Evolutionary conservation across 805 yeast genomes (phyloP), one percentile per base, ranked within the genome.

Genomic region (Yamadazyma ubonensis): DNA sequence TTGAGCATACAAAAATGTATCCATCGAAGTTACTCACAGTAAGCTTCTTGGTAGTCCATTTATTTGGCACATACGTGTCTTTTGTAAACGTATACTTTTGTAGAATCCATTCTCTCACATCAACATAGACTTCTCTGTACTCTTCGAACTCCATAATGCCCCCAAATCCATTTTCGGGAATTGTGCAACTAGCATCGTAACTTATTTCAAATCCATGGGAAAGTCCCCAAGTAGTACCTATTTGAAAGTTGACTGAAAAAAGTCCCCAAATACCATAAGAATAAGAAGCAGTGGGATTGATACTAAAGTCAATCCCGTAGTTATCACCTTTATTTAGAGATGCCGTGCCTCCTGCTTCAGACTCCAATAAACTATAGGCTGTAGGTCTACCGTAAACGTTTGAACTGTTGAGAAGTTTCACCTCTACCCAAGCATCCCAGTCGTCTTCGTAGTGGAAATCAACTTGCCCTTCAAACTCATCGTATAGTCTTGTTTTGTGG

Each of bases 141-240:
- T 31, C 36, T 26, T 44, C 48, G 27, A 44, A 47, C 14, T 37
- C 27, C 31, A 38, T 44, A 16, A 47, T n/a, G 6, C 44, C 51
- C 8, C 51, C 51, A 22, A 15, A 20, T 19, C 19, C 32, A 2
- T 40, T 40, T 11, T 26, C 30, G 14, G 51, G 51, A 7, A 47
- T 40, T 9, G 26, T 33, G 32, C 50, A 46, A 16, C 41, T 21
- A 5, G 41, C 48, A 11, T 39, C 41, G 1, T 38, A 34, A 7
- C 45, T 27, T 16, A 25, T 21, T 7, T 39, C 38, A 16, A 33
- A 6, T 3, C 34, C 37, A 4, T 15, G 36, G 10, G 25, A 17
- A 10, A 39, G 18, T 11, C 22, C 31, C n/a, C 27, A 21, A 5
- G 37, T 18, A 3, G 19, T 4, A 19, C 36, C 35, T 18, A 20